These are phyloP conservation scores for Dipsacomyces acuminosporus DNA, from an alignment of 371 early-diverging fungal species.

Conservation along the genomic window DNA sequence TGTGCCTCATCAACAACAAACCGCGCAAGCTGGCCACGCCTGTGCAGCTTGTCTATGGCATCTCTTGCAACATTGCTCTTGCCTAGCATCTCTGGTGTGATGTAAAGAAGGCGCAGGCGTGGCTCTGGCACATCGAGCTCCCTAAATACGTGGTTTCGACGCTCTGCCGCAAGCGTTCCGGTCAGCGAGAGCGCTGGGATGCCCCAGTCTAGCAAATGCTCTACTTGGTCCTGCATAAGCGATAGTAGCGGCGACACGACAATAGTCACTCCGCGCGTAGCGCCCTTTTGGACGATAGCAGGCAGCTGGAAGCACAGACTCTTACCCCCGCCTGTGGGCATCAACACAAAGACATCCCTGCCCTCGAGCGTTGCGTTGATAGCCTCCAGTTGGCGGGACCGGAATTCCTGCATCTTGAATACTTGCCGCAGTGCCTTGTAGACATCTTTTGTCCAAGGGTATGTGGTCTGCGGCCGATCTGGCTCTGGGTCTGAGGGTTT, in stretches of 20 bases:
- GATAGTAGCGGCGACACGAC: constrained; percentile 97
- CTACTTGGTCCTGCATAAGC: constrained; percentile 98
- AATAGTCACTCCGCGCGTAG: constrained; percentile 80
- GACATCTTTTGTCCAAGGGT: constrained; percentile 81
- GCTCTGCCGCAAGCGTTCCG: constrained; percentile 53
- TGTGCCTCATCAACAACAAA: constrained; percentile 98
- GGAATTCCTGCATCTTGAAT: constrained; percentile 80
- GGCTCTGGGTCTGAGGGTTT: constrained; percentile 40
- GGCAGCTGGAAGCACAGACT: constrained; percentile 98
- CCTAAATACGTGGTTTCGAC: constrained; percentile 57
- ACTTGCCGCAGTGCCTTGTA: constrained; percentile 60
- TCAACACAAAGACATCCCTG: constrained; percentile 95
- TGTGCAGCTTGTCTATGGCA: constrained; percentile 57
- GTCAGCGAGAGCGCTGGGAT: constrained; percentile 75
- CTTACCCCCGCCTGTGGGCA: constrained; percentile 99
- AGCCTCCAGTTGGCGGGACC: constrained; percentile 90
- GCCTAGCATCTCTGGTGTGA: constrained; percentile 94
- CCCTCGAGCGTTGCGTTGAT: constrained; percentile 87
- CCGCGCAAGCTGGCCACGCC: constrained; percentile 60
- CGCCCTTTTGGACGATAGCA: constrained; percentile 66
- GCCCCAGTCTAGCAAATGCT: constrained; percentile 68
- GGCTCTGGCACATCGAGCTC: constrained; percentile 51
- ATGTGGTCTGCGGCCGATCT: constrained; percentile 22
- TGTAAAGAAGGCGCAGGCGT: constrained; percentile 71
- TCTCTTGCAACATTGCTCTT: constrained; percentile 63